Percentiles rank a stretch among this genome's conserved stretches.
phyloP scores from a whole-genome alignment of 2,329 filamentous ascomycete genomes.

The Seiridium unicorne region DNA sequence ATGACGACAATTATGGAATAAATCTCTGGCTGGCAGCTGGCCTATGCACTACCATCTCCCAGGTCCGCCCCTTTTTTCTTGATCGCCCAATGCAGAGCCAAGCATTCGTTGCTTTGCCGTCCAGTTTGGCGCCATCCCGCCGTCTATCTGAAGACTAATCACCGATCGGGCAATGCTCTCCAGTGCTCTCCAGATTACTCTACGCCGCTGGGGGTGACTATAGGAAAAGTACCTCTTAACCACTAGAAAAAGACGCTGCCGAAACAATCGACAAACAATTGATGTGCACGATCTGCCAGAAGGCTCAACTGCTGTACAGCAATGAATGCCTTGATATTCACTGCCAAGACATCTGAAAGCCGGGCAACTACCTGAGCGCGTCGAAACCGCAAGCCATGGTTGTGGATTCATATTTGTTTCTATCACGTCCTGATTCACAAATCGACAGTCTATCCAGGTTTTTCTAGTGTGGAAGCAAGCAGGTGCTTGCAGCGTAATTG shows the following conservation, averaged over 20 bases:
- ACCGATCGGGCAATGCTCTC: background rate
- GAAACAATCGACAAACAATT: background rate
- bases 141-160: background rate
- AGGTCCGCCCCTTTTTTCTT: background rate
- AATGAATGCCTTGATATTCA: no score
- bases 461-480: no score
- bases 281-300: background rate
- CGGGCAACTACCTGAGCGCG: no score
- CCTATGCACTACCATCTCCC: background rate
- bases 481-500: no score
- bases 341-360: no score
- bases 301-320: no score
- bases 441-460: no score
- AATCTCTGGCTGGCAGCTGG: background rate
- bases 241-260: background rate
- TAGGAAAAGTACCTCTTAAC: background rate
- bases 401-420: no score
- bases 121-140: constrained; percentile 1
- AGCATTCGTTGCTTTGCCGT: background rate
- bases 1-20: constrained; percentile 4
- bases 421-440: no score
- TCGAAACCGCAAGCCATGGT: no score
- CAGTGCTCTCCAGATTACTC: background rate
- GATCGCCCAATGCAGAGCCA: background rate
- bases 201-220: background rate